These are phyloP conservation scores for Rhodotorula diobovata DNA, from an alignment of 768 basidiomycete species.

Conservation along the genomic window DNA sequence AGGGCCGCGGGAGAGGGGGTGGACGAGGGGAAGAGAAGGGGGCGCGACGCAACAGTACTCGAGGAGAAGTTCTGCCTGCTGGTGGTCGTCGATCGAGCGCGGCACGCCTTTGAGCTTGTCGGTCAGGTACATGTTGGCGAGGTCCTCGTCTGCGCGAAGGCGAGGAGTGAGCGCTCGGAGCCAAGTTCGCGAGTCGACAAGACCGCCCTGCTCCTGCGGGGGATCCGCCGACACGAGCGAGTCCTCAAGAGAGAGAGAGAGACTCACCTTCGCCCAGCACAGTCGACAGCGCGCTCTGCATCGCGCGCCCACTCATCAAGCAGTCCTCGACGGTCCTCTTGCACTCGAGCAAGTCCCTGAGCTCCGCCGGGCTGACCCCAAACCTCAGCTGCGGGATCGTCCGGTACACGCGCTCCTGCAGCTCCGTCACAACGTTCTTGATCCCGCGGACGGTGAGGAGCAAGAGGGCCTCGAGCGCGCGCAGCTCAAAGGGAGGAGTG, in stretches of 20 bases:
- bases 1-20: no score
- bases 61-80: constrained; percentile 29
- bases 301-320: constrained; percentile 16
- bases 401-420: constrained; percentile 32
- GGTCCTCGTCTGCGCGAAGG: constrained; percentile 27
- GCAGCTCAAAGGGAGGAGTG: constrained; percentile 30
- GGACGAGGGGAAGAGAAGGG: background rate
- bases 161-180: background rate
- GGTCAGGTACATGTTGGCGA: constrained; percentile 29
- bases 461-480: constrained; percentile 32
- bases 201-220: no score
- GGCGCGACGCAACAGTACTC: constrained; percentile 28
- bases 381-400: constrained; percentile 21
- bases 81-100: constrained; percentile 8
- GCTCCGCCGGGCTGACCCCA: constrained; percentile 33
- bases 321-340: constrained; percentile 34
- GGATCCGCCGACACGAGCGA: no score
- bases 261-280: constrained; percentile 25
- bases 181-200: background rate
- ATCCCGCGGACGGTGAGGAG: constrained; percentile 29
- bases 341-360: constrained; percentile 28
- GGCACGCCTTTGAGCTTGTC: constrained; percentile 2
- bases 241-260: background rate
- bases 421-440: constrained; percentile 8
- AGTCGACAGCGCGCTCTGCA: constrained; percentile 19